Evolutionary conservation across 2,329 filamentous ascomycete genomes (phyloP).

Genomic region (Cladophialophora exuberans): DNA sequence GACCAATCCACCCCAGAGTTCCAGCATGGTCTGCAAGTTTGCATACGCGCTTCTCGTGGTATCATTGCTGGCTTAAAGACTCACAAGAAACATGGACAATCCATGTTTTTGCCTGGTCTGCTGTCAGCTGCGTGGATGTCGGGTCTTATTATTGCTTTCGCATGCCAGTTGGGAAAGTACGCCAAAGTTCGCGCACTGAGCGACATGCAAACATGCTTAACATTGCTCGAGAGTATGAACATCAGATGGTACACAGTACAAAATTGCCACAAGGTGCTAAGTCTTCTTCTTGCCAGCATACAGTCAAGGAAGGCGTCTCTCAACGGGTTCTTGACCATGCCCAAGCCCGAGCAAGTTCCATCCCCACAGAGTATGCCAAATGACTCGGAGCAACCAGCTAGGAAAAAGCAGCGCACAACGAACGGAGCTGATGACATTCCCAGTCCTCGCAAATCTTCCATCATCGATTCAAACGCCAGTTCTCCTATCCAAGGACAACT

Average conservation of each 20-base stretch:
- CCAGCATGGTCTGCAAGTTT: constrained; percentile 45
- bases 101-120: constrained; percentile 45
- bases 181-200: constrained; percentile 40
- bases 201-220: constrained; percentile 42
- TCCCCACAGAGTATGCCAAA: constrained; percentile 17
- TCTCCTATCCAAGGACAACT: constrained; percentile 22
- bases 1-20: constrained; percentile 44
- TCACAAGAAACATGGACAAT: constrained; percentile 39
- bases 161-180: constrained; percentile 46
- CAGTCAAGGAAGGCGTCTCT: constrained; percentile 31
- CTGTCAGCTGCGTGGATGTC: constrained; percentile 47
- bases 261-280: constrained; percentile 43
- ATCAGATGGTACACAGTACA: constrained; percentile 45
- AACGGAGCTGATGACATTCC: constrained; percentile 16
- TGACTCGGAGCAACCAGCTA: constrained; percentile 34
- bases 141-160: constrained; percentile 46
- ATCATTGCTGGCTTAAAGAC: constrained; percentile 42
- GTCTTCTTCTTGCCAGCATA: constrained; percentile 40
- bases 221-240: constrained; percentile 41
- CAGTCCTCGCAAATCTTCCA: constrained; percentile 25
- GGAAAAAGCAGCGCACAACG: constrained; percentile 32
- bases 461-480: constrained; percentile 20
- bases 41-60: constrained; percentile 44
- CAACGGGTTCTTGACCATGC: constrained; percentile 29
- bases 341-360: constrained; percentile 21